Percentiles rank a stretch among this genome's conserved stretches.
Conservation (phyloP, 1,284 basidiomycete species). For the Irpex sp. region DNA sequence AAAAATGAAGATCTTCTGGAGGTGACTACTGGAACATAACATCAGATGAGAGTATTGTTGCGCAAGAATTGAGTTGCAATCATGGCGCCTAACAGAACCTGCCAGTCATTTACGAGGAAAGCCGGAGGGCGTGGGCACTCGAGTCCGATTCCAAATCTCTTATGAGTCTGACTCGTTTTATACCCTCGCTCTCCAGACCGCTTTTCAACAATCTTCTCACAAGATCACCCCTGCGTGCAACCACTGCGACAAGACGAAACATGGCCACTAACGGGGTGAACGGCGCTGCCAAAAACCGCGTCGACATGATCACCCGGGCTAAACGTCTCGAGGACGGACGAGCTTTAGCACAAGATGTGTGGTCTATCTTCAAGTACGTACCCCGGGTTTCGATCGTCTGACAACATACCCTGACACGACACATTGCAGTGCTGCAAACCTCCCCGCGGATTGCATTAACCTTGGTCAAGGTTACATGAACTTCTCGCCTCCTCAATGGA, state of each 20-base stretch:
- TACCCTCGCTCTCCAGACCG: background rate
- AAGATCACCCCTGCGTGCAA: background rate
- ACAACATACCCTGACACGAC: slow-evolving; percentile 3
- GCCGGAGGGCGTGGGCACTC: background rate
- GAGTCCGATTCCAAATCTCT: background rate
- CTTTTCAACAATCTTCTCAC: slow-evolving; percentile 1
- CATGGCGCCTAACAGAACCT: background rate
- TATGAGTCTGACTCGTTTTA: slow-evolving; percentile 13
- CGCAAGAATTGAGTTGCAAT: slow-evolving; percentile 8
- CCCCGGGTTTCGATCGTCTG: background rate
- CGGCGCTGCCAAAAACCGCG: slow-evolving; percentile 26
- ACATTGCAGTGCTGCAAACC: slow-evolving; percentile 69
- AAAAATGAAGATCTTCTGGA: background rate
- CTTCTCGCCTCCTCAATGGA: slow-evolving; percentile 82
- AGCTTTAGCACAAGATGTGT: slow-evolving; percentile 81
- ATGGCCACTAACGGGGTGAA: slow-evolving; percentile 11
- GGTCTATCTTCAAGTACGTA: slow-evolving; percentile 88
- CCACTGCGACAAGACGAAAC: slow-evolving; percentile 10
- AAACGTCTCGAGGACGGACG: slow-evolving; percentile 69
- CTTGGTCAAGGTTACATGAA: slow-evolving; percentile 96
- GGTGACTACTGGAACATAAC: background rate
- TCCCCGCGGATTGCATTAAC: slow-evolving; percentile 86
- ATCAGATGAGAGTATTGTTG: slow-evolving; percentile 5
- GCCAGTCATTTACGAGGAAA: background rate
- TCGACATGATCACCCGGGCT: slow-evolving; percentile 57